Evolutionary conservation across 352 stramenopile species (phyloP).

Genomic region (Globisporangium iwayamae): DNA sequence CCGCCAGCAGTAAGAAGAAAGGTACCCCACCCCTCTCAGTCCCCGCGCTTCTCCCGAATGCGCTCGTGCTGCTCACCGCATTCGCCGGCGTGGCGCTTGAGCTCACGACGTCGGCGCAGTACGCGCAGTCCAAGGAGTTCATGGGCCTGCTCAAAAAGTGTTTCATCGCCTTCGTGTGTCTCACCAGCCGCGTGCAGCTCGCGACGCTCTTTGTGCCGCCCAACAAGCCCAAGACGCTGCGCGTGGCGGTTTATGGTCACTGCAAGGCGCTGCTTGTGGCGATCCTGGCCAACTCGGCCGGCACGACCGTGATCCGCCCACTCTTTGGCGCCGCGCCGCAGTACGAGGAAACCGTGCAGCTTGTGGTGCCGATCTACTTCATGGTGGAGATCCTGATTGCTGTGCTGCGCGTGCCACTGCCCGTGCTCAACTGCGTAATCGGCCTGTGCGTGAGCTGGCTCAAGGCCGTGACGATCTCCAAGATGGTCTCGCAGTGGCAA

Average conservation of each 20-base stretch:
- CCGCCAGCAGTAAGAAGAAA: constrained; percentile 2
- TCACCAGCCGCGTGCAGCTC: constrained; percentile 46
- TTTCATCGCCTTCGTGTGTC: constrained; percentile 63
- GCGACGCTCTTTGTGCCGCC: constrained; percentile 35
- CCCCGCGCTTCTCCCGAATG: constrained; percentile 29
- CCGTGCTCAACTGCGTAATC: constrained; percentile 44
- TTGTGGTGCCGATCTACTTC: constrained; percentile 61
- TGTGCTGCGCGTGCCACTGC: constrained; percentile 34
- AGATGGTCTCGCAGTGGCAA: constrained; percentile 58
- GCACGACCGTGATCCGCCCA: constrained; percentile 60
- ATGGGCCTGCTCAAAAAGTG: constrained; percentile 44
- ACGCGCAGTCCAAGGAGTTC: constrained; percentile 41
- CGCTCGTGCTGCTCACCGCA: constrained; percentile 37
- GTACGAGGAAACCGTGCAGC: constrained; percentile 51
- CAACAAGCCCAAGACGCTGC: constrained; percentile 32
- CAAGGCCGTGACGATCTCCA: constrained; percentile 67
- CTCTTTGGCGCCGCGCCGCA: constrained; percentile 50
- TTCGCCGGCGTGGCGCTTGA: constrained; percentile 43
- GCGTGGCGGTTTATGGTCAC: constrained; percentile 27
- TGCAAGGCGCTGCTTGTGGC: constrained; percentile 45
- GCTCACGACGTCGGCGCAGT: constrained; percentile 48
- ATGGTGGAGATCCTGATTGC: constrained; percentile 39
- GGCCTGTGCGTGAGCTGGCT: constrained; percentile 68
- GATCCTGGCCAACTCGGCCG: constrained; percentile 58
- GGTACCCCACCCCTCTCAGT: not conserved